Evolutionary conservation across 495 filamentous ascomycete genomes (phyloP).

Genomic region (Aspergillus heteromorphus): DNA sequence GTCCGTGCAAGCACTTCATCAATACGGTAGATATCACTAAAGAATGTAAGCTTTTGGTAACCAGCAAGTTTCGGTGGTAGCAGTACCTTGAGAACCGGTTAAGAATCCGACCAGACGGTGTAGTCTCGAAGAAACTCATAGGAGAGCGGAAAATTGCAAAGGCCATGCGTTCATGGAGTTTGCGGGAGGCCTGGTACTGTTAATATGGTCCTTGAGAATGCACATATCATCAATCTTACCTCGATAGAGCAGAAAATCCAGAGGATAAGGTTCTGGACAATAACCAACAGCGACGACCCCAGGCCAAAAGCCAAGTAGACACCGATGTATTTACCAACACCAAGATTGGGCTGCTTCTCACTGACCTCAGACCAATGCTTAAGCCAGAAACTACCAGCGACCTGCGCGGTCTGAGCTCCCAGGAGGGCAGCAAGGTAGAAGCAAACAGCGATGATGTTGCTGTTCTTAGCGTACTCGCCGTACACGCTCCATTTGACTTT

Average conservation of each 20-base stretch:
- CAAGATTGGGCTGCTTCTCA: conserved; percentile 55
- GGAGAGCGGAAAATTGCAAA: conserved; percentile 96
- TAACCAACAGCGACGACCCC: conserved; percentile 79
- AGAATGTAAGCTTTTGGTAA: background rate
- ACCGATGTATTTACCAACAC: conserved; percentile 85
- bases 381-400: conserved; percentile 84
- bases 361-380: conserved; percentile 88
- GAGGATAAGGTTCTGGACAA: conserved; percentile 88
- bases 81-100: conserved; percentile 92
- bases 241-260: conserved; percentile 99
- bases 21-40: conserved; percentile 87
- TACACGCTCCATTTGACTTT: conserved; percentile 97
- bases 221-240: conserved; percentile 41
- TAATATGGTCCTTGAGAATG: conserved; percentile 5
- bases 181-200: conserved; percentile 65
- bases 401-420: conserved; percentile 72
- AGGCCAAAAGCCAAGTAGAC: conserved; percentile 92
- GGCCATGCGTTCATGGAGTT: conserved; percentile 97
- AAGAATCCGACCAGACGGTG: conserved; percentile 91
- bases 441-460: conserved; percentile 76
- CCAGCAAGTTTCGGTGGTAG: background rate
- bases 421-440: conserved; percentile 77
- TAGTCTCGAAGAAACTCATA: conserved; percentile 99
- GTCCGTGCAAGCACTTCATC: conserved; percentile 91
- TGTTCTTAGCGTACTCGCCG: conserved; percentile 84